Base-by-base conservation (phyloP, 768 basidiomycete species). In the Leucosporidium scottii region DNA sequence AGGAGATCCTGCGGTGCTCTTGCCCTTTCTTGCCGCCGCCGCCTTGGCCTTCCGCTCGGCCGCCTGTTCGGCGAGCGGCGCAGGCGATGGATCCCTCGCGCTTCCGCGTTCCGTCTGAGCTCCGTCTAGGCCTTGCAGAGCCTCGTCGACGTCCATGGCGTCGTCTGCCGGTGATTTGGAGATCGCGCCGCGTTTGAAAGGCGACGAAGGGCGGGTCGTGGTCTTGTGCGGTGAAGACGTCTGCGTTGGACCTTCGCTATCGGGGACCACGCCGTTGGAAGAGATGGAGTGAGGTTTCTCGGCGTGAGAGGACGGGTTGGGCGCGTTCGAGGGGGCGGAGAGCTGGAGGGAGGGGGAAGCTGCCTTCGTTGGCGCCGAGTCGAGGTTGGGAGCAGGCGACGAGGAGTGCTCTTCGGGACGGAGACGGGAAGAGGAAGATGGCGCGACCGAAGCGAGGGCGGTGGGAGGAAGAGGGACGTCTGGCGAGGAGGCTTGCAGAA, bases 241-340 rank as follows among this genome's bases (percentile, higher is more conserved):
- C 76, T 72, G 34, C 70, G 76, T 68, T 76, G 79, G 61, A 79
- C 83, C 23, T 86, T 79, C 70, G 86, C 83, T 36, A 84, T 67
- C 67, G 4, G 71, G 64, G 0, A 68, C 61, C 15, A 50, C 34
- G 0, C 58, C 61, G 48, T 54, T 49, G 10, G 59, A 50, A 4
- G 64, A 59, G 21, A 36, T n/a, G 50, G 8, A 12, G 1, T 21
- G 30, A 27, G 15, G 15, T 15, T 9, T 59, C 44, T 44, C 30
- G 34, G 31, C 31, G 58, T 7, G 34, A 5, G 30, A 31, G 20
- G 36, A 5, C 5, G 34, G 15, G 5, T 50, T 0, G 36, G 20
- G 12, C 13, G 23, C 20, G 21, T 34, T 51, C 54, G 59, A 49
- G 17, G 21, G 25, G 25, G 53, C 30, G 17, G 62, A 30, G 39